Evolutionary conservation across 768 basidiomycete genomes (phyloP).

Genomic region (Boletus subparvulus): DNA sequence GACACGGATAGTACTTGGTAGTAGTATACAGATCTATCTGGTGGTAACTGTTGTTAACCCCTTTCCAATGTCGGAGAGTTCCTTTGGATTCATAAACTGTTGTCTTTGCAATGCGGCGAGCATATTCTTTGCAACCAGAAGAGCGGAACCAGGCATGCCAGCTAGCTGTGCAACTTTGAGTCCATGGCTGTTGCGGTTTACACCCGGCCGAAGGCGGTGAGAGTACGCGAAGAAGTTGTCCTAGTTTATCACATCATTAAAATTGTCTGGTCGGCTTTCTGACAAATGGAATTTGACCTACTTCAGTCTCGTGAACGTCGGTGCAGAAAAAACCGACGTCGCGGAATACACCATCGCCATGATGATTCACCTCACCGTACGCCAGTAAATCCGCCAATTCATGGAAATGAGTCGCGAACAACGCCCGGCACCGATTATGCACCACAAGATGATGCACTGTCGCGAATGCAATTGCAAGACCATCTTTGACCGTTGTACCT

Average conservation of each 20-base stretch:
- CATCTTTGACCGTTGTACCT: conserved; percentile 91
- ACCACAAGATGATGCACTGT: conserved; percentile 78
- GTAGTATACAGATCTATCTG: conserved; percentile 4
- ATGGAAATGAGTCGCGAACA: conserved; percentile 99
- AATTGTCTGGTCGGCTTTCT: background rate
- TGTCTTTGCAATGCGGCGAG: conserved; percentile 41
- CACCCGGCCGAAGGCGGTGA: conserved; percentile 75
- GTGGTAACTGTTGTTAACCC: conserved; percentile 18
- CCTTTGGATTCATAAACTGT: conserved; percentile 23
- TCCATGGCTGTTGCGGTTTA: conserved; percentile 90
- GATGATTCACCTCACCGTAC: conserved; percentile 42
- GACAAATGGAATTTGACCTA: conserved; percentile 35
- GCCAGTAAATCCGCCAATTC: conserved; percentile 86
- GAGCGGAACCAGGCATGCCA: conserved; percentile 67
- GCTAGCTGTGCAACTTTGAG: conserved; percentile 87
- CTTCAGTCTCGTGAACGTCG: conserved; percentile 75
- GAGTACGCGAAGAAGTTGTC: conserved; percentile 81
- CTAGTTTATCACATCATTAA: conserved; percentile 37
- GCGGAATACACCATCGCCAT: conserved; percentile 48
- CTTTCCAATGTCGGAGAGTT: conserved; percentile 35
- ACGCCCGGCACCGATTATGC: conserved; percentile 72
- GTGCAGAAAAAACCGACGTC: conserved; percentile 87
- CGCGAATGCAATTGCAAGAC: conserved; percentile 91
- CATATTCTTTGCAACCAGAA: conserved; percentile 59
- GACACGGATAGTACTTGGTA: background rate